These are phyloP conservation scores for Pythium biforme DNA, from an alignment of 352 stramenopile species.

Conservation along the genomic window DNA sequence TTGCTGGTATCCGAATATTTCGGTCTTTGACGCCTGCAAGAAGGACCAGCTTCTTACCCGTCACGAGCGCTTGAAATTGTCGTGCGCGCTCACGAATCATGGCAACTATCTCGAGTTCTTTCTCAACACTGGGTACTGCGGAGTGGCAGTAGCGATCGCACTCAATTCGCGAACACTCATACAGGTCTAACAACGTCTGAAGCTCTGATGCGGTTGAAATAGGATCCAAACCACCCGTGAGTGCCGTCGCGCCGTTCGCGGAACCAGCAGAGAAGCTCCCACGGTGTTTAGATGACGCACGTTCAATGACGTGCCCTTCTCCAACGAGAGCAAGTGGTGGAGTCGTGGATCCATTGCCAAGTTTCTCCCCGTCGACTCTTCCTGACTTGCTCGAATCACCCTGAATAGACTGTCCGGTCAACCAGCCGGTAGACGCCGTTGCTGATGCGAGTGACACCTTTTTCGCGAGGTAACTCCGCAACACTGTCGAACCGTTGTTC, in stretches of 20 bases:
- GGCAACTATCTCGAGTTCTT: slow-evolving; percentile 76
- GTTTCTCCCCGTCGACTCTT: slow-evolving; percentile 8
- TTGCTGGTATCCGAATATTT: slow-evolving; percentile 77
- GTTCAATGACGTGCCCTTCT: slow-evolving; percentile 10
- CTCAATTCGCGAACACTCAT: slow-evolving; percentile 59
- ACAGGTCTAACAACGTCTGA: slow-evolving; percentile 60
- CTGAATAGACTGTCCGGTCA: slow-evolving; percentile 6
- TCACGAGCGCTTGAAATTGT: slow-evolving; percentile 61
- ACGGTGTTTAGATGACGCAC: slow-evolving; percentile 15
- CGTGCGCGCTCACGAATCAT: slow-evolving; percentile 75
- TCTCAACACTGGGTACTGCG: slow-evolving; percentile 53
- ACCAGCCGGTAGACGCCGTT: slow-evolving; percentile 18
- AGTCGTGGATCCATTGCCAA: slow-evolving; percentile 21
- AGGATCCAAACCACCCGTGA: slow-evolving; percentile 8
- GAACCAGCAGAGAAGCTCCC: slow-evolving; percentile 13
- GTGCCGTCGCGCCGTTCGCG: background rate
- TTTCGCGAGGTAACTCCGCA: slow-evolving; percentile 53
- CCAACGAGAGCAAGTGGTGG: slow-evolving; percentile 12
- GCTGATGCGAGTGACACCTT: slow-evolving; percentile 24
- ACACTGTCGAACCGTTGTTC: slow-evolving; percentile 33
- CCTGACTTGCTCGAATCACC: background rate
- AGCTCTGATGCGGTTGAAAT: slow-evolving; percentile 32
- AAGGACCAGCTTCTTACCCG: slow-evolving; percentile 67
- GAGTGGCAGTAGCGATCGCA: slow-evolving; percentile 76
- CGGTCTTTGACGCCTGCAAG: slow-evolving; percentile 69